Base-by-base conservation (phyloP, 352 stramenopile species). In the Aphanomyces euteiches region DNA sequence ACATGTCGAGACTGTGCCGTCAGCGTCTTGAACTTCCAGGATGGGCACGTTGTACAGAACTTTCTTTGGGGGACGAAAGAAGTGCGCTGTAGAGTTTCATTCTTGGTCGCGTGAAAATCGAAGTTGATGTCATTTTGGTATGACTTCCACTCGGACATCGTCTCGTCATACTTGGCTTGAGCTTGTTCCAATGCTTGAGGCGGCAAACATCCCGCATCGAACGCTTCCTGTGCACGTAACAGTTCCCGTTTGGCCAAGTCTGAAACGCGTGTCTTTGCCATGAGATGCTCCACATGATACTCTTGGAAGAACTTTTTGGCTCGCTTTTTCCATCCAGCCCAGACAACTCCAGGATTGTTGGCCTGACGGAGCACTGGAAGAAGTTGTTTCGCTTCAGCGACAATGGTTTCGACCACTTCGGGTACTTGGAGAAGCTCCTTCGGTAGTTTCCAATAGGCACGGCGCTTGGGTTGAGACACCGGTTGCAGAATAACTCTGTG, bases 111-210 rank as follows among this genome's bases (percentile, higher is more conserved):
- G n/a, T 58, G 50, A 19, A 58, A 58, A 19, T 58, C 50, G 50
- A 58, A 58, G 8, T 58, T n/a, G 8, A 58, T n/a, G 50, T 58
- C 50, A 34, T 58, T 58, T 19, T 58, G 50, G n/a, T 58, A 34
- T 10, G n/a, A 53, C 45, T 53, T 15, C 13, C n/a, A 15, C 13
- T 53, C 45, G 13, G 45, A 53, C 45, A 53, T 53, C 45, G 28
- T 28, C 28, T 28, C 28, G 28, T 28, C 28, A 28, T 28, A 28
- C 28, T 28, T 28, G 28, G 28, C 28, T 28, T 28, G 28, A 28
- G 28, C 28, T 28, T 28, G 28, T 28, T 28, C 28, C 28, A 28
- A 28, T 0, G 28, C 28, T 28, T 28, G 28, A 28, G 2, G 28
- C 28, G 28, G 28, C 28, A 28, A 28, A 28, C 45, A 2, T n/a